These are phyloP conservation scores for Schoenoplectus tabernaemontani DNA, from an alignment of 202 grass and related monocot genomes.

Conservation along the genomic window DNA sequence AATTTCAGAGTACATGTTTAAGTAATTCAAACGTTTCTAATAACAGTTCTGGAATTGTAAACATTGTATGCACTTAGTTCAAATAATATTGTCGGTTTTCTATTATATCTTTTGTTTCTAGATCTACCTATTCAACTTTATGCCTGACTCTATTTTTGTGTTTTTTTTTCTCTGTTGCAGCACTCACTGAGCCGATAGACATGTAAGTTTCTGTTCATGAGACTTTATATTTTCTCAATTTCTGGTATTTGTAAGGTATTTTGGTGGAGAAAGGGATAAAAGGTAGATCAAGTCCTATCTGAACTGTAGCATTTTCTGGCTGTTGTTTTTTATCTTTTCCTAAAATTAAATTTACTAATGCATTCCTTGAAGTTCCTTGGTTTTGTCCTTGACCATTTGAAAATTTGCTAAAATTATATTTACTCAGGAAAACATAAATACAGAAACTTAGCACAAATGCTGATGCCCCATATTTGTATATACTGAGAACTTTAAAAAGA, in stretches of 20 bases:
- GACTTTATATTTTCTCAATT: background rate
- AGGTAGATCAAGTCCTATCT: background rate
- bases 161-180: background rate
- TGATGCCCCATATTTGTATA: no score
- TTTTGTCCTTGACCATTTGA: background rate
- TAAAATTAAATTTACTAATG: background rate
- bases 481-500: background rate
- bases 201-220: background rate
- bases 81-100: background rate
- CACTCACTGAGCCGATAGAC: background rate
- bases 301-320: background rate
- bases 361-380: background rate
- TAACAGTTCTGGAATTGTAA: background rate
- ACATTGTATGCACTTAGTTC: background rate
- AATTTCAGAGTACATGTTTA: background rate
- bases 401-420: no score
- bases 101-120: background rate
- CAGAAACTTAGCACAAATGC: background rate
- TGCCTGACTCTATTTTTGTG: background rate
- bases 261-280: background rate
- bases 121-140: background rate
- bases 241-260: background rate
- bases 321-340: no score
- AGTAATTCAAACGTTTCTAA: background rate
- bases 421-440: background rate